phyloP scores from a whole-genome alignment of 345 rosid species.

The Brassica napus region Da-Ae NC_063436.1:11115501-11116000 shows the following conservation, averaged over 20 bases:
- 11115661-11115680: conserved; percentile 28
- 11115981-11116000: conserved; percentile 37
- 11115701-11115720: conserved; percentile 34
- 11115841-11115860: conserved; percentile 42
- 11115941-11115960: conserved; percentile 51
- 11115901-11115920: conserved; percentile 38
- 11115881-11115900: conserved; percentile 60
- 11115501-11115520: conserved; percentile 23
- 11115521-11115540: conserved; percentile 40
- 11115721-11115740: conserved; percentile 37
- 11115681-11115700: conserved; percentile 38
- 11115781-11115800: background rate
- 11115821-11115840: conserved; percentile 44
- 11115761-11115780: conserved; percentile 23
- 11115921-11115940: conserved; percentile 38
- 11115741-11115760: conserved; percentile 34
- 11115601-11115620: conserved; percentile 5
- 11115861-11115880: conserved; percentile 25
- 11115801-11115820: conserved; percentile 33
- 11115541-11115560: conserved; percentile 45
- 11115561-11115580: no score
- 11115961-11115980: conserved; percentile 40
- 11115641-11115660: conserved; percentile 39
- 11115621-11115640: conserved; percentile 26
- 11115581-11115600: background rate